Conservation (phyloP, 352 stramenopile species). For the Phytophthora cactorum region DNA sequence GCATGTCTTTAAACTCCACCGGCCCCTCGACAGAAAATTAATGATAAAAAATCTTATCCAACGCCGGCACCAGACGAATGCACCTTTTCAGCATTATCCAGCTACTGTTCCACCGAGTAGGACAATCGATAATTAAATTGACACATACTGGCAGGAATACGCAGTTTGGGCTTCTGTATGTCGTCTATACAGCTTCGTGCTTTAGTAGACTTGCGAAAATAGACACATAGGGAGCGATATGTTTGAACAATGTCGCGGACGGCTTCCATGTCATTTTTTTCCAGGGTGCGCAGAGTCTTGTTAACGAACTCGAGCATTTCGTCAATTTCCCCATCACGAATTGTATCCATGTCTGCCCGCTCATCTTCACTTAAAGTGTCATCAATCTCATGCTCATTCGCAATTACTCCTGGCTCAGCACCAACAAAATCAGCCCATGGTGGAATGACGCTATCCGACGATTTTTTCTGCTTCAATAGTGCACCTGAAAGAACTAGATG, state of each 20-base stretch:
- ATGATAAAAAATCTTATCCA: background rate
- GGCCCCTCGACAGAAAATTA: background rate
- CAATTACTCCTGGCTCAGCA: background rate
- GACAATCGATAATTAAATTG: background rate
- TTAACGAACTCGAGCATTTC: constrained; percentile 1
- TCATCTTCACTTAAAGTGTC: constrained; percentile 2
- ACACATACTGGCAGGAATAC: background rate
- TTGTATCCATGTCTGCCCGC: background rate
- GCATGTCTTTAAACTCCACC: background rate
- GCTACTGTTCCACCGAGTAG: background rate
- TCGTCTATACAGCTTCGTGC: constrained; percentile 6
- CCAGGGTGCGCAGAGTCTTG: background rate
- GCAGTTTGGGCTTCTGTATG: background rate
- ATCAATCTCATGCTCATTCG: background rate
- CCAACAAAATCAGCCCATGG: background rate
- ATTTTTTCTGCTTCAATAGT: background rate
- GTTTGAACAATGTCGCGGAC: constrained; percentile 1
- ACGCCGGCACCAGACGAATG: background rate
- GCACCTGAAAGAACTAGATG: constrained; percentile 1
- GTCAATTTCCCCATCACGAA: constrained; percentile 1
- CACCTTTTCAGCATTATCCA: background rate
- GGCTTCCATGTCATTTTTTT: constrained; percentile 11
- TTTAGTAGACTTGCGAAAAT: constrained; percentile 8
- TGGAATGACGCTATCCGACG: background rate
- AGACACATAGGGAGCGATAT: too few relatives aligned